phyloP scores from a whole-genome alignment of 352 stramenopile genomes.

The Thalassiosira pacifica region DNA sequence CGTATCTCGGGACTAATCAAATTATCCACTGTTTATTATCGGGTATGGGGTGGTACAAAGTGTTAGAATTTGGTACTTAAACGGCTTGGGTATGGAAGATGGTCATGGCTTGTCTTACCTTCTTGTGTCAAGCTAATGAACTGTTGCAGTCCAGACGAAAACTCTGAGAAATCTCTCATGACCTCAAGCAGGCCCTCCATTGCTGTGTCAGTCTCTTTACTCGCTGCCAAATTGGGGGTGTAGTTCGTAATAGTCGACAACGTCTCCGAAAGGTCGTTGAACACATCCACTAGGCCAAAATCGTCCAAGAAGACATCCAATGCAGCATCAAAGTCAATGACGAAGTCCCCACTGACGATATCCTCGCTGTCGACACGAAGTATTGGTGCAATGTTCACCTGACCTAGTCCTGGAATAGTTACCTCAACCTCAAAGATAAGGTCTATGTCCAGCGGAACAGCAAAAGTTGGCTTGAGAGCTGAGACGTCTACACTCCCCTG shows the following conservation, averaged over 20 bases:
- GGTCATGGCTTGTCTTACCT: constrained; percentile 21
- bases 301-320: neutral
- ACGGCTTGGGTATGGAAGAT: too few species aligned
- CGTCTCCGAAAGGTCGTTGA: constrained; percentile 16
- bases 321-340: neutral
- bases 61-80: too few species aligned
- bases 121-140: constrained; percentile 15
- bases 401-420: neutral
- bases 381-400: neutral
- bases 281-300: constrained; percentile 20
- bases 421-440: neutral
- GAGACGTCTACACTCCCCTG: neutral
- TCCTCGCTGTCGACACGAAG: neutral
- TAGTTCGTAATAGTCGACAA: constrained; percentile 13
- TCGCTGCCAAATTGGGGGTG: constrained; percentile 15
- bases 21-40: constrained; percentile 21
- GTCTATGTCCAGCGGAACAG: neutral
- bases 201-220: constrained; percentile 5
- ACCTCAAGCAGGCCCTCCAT: constrained; percentile 26
- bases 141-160: constrained; percentile 1
- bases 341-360: constrained; percentile 8
- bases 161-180: constrained; percentile 21
- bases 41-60: constrained; percentile 9
- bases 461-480: neutral
- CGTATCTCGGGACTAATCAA: constrained; percentile 26